Base-by-base conservation (phyloP, 2,329 filamentous ascomycete species). In the Aureobasidium namibiae region DNA sequence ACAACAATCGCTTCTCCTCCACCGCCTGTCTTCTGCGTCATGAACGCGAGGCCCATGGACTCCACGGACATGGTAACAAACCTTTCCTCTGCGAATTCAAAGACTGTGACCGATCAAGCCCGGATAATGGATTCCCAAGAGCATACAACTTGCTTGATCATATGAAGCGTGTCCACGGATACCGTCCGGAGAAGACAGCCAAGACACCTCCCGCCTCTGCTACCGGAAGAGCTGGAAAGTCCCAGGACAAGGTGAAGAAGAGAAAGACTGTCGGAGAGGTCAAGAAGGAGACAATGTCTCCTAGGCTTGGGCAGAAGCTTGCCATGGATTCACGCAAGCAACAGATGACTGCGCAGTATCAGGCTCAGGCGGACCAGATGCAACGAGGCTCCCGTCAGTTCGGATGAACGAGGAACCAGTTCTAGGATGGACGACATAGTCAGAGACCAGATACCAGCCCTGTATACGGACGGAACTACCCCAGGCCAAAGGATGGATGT, bases 101-200 rank as follows among this genome's bases (percentile, higher is more conserved):
- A 29, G 90, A 89, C 62, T 97, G 92, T 69, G 91, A 96, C 69
- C 87, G 92, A 64, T 85, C 90, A 60, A 79, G 87, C 34, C 78
- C 83, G 24, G 91, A 90, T 67, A 90, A 92, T 72, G 92, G 92
- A 67, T 97, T 97, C 70, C 92, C 92, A 38, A 87, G 92, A 67
- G 87, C 92, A 68, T 97, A 94, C 90, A 97, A 97, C 76, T 82
- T 96, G 57, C 86, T 88, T 73, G 92, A 97, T 76, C 92, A 97
- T 80, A 96, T 96, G 92, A 90, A 90, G 76, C 87, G 92, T 63
- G 92, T 96, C 8, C 92, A 97, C 67, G 81, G 83, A 65, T 83
- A 82, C 67, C 44, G 34, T 13, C 54, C 61, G 18, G 68, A 69
- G 24, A 66, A 66, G 29, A 61, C 54, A 33, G 39, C 53, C 49